These are phyloP conservation scores for Hydnum rufescens DNA, from an alignment of 768 basidiomycete species.

Conservation along the genomic window DNA sequence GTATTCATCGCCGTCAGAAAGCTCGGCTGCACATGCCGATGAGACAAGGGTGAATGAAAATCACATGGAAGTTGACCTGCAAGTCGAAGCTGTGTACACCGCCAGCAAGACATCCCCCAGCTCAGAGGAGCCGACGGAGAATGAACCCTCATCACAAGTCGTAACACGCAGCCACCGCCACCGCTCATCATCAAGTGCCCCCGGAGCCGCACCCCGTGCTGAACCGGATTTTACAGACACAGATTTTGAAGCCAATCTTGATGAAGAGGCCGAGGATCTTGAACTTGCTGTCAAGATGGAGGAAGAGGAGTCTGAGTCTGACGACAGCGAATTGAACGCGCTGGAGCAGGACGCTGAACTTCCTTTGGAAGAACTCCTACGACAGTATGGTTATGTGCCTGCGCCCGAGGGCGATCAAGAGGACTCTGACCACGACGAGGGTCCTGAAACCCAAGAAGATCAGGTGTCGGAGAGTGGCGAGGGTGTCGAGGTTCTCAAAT, in stretches of 20 bases:
- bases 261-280: constrained; percentile 12
- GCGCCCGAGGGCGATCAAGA: constrained; percentile 4
- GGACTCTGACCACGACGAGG: not conserved
- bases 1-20: too few relatives aligned
- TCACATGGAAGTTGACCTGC: too few relatives aligned
- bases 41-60: too few relatives aligned
- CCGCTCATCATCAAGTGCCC: too few relatives aligned
- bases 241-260: constrained; percentile 11
- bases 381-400: constrained; percentile 19
- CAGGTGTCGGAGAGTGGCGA: constrained; percentile 1
- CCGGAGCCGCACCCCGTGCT: too few relatives aligned
- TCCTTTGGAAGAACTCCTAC: constrained; percentile 22
- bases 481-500: not conserved
- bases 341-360: constrained; percentile 22
- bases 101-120: too few relatives aligned
- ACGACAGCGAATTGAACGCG: constrained; percentile 18
- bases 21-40: too few relatives aligned
- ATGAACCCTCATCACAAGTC: too few relatives aligned
- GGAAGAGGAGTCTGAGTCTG: constrained; percentile 11
- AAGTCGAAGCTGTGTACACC: too few relatives aligned
- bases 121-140: too few relatives aligned
- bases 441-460: not conserved
- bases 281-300: constrained; percentile 15
- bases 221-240: too few relatives aligned
- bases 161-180: too few relatives aligned